These are phyloP conservation scores for Pholiota molesta DNA, from an alignment of 768 basidiomycete species.

Conservation along the genomic window DNA sequence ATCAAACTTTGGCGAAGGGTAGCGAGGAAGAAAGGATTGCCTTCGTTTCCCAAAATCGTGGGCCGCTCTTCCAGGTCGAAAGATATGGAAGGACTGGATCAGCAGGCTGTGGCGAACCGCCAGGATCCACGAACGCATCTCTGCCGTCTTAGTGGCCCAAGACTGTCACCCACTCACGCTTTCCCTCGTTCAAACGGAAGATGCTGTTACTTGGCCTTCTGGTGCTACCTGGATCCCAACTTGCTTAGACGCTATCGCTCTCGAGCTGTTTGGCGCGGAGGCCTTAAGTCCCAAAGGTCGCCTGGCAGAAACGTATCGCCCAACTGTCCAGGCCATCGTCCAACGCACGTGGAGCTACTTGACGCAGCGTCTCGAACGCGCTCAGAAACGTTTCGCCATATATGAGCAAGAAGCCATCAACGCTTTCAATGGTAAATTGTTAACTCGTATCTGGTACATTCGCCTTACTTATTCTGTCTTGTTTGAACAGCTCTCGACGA, in stretches of 20 bases:
- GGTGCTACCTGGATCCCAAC: background rate
- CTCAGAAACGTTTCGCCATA: background rate
- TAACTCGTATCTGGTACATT: too few species aligned
- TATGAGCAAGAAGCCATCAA: background rate
- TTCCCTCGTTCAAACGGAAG: background rate
- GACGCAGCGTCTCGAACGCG: background rate
- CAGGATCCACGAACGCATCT: too few species aligned
- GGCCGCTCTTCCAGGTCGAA: too few species aligned
- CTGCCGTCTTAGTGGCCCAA: background rate
- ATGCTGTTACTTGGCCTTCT: background rate
- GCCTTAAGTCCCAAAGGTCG: too few species aligned
- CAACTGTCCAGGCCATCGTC: background rate
- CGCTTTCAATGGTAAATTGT: background rate
- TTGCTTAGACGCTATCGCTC: background rate
- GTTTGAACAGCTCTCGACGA: too few species aligned
- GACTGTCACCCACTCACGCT: slow-evolving; percentile 13
- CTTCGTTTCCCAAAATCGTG: too few species aligned
- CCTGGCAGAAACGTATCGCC: background rate
- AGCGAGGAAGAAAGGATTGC: too few species aligned
- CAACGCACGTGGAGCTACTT: background rate
- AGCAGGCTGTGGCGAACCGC: too few species aligned
- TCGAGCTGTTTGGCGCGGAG: too few species aligned
- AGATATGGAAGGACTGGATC: too few species aligned
- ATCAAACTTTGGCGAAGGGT: too few species aligned
- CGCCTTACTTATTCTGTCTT: too few species aligned